These are phyloP conservation scores for Gnomoniopsis smithogilvyi DNA, from an alignment of 2,329 filamentous ascomycete genomes.

Conservation along the genomic window DNA sequence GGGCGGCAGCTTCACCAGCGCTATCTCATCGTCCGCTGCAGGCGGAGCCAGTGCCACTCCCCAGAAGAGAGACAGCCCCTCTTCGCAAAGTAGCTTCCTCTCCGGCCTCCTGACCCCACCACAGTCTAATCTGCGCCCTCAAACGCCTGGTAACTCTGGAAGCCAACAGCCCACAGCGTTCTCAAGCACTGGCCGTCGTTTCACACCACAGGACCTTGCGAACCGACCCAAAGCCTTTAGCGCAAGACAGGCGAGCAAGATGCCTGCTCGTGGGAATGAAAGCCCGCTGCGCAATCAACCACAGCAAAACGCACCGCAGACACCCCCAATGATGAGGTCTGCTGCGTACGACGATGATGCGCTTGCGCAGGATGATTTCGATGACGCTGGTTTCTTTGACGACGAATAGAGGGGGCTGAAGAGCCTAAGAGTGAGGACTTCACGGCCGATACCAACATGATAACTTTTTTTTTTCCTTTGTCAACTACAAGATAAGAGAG, in stretches of 20 bases:
- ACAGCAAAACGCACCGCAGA: constrained; percentile 41
- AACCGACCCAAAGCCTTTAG: constrained; percentile 31
- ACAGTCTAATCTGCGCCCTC: constrained; percentile 62
- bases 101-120: constrained; percentile 89
- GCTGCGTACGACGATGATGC: constrained; percentile 61
- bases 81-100: constrained; percentile 59
- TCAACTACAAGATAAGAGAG: not conserved
- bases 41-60: constrained; percentile 49
- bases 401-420: constrained; percentile 18
- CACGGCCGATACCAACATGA: not conserved
- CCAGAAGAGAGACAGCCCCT: constrained; percentile 47
- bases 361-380: constrained; percentile 51
- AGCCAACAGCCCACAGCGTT: constrained; percentile 58
- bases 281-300: constrained; percentile 42
- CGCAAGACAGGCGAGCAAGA: constrained; percentile 38
- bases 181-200: constrained; percentile 56
- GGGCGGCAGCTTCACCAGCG: constrained; percentile 51
- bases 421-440: not conserved
- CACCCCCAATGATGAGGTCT: constrained; percentile 59
- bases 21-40: constrained; percentile 37
- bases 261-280: constrained; percentile 28
- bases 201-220: constrained; percentile 48
- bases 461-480: constrained; percentile 6
- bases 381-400: constrained; percentile 52
- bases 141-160: constrained; percentile 44